A percentile compares a stretch with the other conserved stretches of the same genome.
These are phyloP conservation scores for Coniella lustricola DNA, from an alignment of 2,329 filamentous ascomycete species.

Conservation along the genomic window DNA sequence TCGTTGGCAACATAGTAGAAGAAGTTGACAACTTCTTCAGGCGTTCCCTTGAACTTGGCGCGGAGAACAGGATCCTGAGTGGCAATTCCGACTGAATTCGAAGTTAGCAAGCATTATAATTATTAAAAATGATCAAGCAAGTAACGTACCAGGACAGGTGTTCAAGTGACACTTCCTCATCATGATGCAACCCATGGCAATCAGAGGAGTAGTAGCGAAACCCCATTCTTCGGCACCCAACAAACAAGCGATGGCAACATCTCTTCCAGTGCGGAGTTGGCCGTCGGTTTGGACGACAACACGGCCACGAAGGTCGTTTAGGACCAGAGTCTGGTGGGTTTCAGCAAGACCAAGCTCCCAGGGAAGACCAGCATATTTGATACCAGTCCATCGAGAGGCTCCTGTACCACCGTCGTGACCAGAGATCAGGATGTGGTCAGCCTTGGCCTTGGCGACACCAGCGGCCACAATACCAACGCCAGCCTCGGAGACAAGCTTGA, in stretches of 20 bases:
- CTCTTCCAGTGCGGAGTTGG: constrained; percentile 84
- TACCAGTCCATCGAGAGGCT: constrained; percentile 95
- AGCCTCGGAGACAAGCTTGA: constrained; percentile 96
- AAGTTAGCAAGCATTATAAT: no score
- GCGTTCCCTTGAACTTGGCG: constrained; percentile 87
- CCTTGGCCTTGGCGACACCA: constrained; percentile 95
- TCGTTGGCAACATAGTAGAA: constrained; percentile 98
- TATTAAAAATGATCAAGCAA: no score
- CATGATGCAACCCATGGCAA: constrained; percentile 95
- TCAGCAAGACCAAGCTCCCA: constrained; percentile 97
- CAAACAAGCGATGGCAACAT: constrained; percentile 89
- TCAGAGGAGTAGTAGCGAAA: constrained; percentile 88
- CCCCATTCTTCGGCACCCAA: constrained; percentile 98
- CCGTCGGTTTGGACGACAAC: constrained; percentile 95
- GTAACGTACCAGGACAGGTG: not conserved
- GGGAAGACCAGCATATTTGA: constrained; percentile 94
- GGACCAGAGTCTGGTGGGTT: constrained; percentile 90
- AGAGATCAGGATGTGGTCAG: constrained; percentile 93
- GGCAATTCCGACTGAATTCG: constrained; percentile 86
- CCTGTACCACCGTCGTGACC: constrained; percentile 96
- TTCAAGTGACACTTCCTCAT: constrained; percentile 67
- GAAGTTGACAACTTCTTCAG: constrained; percentile 97
- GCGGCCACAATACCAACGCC: constrained; percentile 97
- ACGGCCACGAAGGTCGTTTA: constrained; percentile 92
- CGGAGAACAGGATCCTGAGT: constrained; percentile 92